Conservation (phyloP, 108 stramenopile species). For the Pseudonitzschia multiseries region DNA sequence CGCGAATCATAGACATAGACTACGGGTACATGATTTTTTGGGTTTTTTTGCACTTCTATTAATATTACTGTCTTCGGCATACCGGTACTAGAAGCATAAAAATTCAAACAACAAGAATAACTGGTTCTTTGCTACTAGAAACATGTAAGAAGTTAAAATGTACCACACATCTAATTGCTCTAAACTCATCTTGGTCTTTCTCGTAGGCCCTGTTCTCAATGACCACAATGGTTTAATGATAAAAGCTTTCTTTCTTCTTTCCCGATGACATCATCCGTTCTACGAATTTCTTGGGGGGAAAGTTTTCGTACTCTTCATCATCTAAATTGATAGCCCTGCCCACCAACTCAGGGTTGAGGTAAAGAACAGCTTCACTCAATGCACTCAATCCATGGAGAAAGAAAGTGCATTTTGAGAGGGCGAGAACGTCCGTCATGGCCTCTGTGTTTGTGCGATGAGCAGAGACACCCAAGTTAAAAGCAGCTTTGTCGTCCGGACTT, state of each 20-base stretch:
- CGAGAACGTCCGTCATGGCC: constrained; percentile 35
- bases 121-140: too few species aligned
- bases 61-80: too few species aligned
- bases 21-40: too few species aligned
- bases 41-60: too few species aligned
- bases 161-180: too few species aligned
- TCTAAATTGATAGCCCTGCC: constrained; percentile 38
- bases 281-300: background rate
- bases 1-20: too few species aligned
- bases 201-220: too few species aligned
- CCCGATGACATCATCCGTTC: background rate
- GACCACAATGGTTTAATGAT: too few species aligned
- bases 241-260: background rate
- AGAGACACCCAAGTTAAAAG: constrained; percentile 15
- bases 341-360: constrained; percentile 29
- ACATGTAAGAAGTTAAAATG: too few species aligned
- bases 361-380: constrained; percentile 32
- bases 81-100: too few species aligned
- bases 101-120: too few species aligned
- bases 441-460: constrained; percentile 42
- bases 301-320: background rate
- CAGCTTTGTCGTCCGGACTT: constrained; percentile 15
- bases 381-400: constrained; percentile 38
- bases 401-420: constrained; percentile 35
- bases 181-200: too few species aligned